Conservation (phyloP, 257 asterid genomes). For the Scutellaria barbata region DNA sequence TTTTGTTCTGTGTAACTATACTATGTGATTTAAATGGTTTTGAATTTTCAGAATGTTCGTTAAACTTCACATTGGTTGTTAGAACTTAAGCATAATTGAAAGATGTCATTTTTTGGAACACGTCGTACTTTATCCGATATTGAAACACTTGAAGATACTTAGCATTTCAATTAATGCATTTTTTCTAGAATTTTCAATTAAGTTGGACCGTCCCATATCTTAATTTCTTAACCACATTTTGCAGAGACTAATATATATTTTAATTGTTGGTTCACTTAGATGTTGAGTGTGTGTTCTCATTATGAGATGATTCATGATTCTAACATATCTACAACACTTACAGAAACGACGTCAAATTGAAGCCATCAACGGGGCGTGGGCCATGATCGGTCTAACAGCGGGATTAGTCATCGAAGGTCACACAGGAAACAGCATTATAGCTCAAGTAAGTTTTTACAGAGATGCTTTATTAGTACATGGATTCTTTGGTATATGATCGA, state of each 20-base stretch:
- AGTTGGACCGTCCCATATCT: background rate
- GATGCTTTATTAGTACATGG: background rate
- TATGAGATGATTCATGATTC: slow-evolving; percentile 19
- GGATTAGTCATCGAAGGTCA: slow-evolving; percentile 85
- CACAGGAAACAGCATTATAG: slow-evolving; percentile 69
- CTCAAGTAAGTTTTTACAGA: slow-evolving; percentile 57
- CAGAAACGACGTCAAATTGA: slow-evolving; percentile 73
- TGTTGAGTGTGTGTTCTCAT: background rate
- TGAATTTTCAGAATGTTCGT: background rate
- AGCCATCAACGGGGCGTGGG: slow-evolving; percentile 97
- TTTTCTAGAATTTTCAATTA: too few relatives aligned
- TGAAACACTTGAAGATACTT: too few relatives aligned
- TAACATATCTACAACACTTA: background rate
- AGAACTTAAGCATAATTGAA: too few relatives aligned
- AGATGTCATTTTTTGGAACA: too few relatives aligned
- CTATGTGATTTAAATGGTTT: background rate
- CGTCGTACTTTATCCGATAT: too few relatives aligned
- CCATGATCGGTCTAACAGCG: slow-evolving; percentile 93
- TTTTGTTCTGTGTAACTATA: background rate
- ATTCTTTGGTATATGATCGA: background rate
- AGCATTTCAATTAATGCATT: too few relatives aligned
- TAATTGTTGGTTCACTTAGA: background rate
- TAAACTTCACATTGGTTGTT: too few relatives aligned
- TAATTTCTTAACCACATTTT: background rate
- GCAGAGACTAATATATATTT: background rate